Percentiles rank a stretch among this genome's conserved stretches.
phyloP scores from a whole-genome alignment of 208 protist genomes.

The Leptomonas pyrrhocoris region DNA sequence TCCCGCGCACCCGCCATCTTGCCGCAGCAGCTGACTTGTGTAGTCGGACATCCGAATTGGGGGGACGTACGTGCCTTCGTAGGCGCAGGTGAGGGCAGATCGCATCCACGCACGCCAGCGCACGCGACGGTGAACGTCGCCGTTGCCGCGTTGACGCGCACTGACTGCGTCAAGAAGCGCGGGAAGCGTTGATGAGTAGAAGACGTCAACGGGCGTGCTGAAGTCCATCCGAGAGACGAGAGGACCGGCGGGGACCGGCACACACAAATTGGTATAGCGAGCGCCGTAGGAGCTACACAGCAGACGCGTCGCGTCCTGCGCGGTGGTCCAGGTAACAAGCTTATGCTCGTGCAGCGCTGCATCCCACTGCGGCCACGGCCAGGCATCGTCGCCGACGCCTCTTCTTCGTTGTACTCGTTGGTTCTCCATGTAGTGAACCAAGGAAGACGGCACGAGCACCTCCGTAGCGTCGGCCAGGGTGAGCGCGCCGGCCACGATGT shows the following conservation, averaged over 20 bases:
- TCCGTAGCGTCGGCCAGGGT: constrained; percentile 52
- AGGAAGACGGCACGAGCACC: constrained; percentile 60
- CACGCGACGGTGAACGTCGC: not conserved
- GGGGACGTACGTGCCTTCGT: constrained; percentile 75
- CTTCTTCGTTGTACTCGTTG: not conserved
- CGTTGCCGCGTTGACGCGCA: not conserved
- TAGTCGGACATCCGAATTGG: constrained; percentile 70
- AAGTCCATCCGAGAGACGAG: constrained; percentile 70
- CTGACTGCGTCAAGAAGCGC: constrained; percentile 30
- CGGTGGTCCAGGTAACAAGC: constrained; percentile 28
- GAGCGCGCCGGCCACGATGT: constrained; percentile 52
- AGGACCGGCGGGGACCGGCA: constrained; percentile 75
- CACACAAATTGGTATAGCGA: constrained; percentile 44
- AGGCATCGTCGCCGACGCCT: not conserved
- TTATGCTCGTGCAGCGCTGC: constrained; percentile 18
- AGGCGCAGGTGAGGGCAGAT: constrained; percentile 75
- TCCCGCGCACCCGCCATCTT: constrained; percentile 37
- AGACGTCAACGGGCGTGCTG: constrained; percentile 36
- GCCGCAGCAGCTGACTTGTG: constrained; percentile 55
- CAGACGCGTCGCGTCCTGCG: constrained; percentile 9
- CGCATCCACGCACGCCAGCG: constrained; percentile 83
- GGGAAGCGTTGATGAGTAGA: constrained; percentile 42
- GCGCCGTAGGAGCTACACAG: constrained; percentile 10
- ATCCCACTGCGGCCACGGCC: constrained; percentile 36
- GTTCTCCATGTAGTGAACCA: constrained; percentile 46